Percentiles rank a stretch among this genome's conserved stretches.
phyloP scores from a whole-genome alignment of 148 eudicot genomes.

The Rhododendron vialii region DNA sequence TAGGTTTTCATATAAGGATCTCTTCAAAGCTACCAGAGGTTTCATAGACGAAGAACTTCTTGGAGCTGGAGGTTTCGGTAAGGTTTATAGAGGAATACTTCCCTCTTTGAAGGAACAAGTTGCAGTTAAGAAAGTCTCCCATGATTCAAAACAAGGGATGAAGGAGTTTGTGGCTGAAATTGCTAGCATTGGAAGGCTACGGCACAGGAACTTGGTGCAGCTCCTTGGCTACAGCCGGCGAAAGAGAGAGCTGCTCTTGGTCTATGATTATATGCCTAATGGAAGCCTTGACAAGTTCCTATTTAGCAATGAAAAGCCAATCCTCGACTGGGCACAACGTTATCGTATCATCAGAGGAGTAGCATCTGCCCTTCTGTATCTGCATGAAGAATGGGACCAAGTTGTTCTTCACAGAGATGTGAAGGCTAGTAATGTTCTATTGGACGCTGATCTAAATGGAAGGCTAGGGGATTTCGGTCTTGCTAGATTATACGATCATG shows the following conservation, averaged over 20 bases:
- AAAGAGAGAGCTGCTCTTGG: background rate
- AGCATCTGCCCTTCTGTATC: constrained; percentile 39
- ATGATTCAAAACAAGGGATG: constrained; percentile 38
- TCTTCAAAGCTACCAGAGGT: constrained; percentile 34
- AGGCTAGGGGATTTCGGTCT: constrained; percentile 45
- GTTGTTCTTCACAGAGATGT: constrained; percentile 44
- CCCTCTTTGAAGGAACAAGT: constrained; percentile 13
- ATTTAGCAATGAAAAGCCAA: constrained; percentile 8
- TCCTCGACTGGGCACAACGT: constrained; percentile 22
- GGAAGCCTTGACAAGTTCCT: constrained; percentile 42
- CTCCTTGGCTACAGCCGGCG: constrained; percentile 39
- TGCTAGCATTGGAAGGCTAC: constrained; percentile 33
- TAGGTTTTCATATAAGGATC: constrained; percentile 28
- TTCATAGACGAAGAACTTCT: constrained; percentile 28
- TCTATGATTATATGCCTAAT: constrained; percentile 26
- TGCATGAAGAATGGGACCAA: constrained; percentile 50
- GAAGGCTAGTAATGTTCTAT: constrained; percentile 40
- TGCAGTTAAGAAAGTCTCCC: constrained; percentile 36
- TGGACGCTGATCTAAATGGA: constrained; percentile 33
- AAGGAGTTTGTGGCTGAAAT: constrained; percentile 34
- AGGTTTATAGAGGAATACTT: constrained; percentile 39
- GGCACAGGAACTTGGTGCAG: constrained; percentile 42
- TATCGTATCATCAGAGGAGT: constrained; percentile 29
- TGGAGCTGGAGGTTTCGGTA: constrained; percentile 42
- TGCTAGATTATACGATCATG: constrained; percentile 35